Conservation (phyloP, 2,329 filamentous ascomycete genomes). For the Neofusicoccum sp. region DNA sequence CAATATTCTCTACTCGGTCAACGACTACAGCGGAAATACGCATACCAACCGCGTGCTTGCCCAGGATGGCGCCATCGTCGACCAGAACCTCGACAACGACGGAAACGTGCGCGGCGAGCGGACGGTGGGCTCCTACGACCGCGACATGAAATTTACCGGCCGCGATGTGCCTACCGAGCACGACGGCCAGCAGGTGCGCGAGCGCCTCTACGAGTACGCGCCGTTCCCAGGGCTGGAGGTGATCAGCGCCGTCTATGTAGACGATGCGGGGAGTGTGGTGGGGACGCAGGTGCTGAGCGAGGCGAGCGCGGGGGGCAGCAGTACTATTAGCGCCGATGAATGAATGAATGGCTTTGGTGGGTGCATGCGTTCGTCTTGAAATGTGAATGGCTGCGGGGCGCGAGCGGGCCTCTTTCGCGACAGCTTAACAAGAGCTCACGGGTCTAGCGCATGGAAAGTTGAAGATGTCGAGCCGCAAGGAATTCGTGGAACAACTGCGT, state of each 20-base stretch:
- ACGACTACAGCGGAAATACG: constrained; percentile 56
- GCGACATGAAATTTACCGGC: constrained; percentile 56
- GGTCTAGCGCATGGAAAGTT: too few species aligned
- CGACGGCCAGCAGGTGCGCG: constrained; percentile 48
- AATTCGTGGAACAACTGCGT: too few species aligned
- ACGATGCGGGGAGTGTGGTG: constrained; percentile 47
- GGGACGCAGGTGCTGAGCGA: constrained; percentile 55
- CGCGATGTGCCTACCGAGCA: constrained; percentile 41
- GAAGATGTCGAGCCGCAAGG: too few species aligned
- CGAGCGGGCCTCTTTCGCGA: too few species aligned
- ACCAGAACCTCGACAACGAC: constrained; percentile 55
- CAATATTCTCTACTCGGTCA: constrained; percentile 61
- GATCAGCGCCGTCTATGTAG: constrained; percentile 50
- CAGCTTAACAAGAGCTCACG: too few species aligned
- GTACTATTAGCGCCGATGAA: constrained; percentile 46
- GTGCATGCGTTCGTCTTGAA: background rate
- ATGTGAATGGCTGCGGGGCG: too few species aligned
- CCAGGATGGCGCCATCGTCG: constrained; percentile 56
- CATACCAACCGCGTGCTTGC: constrained; percentile 56
- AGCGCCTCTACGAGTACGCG: constrained; percentile 55
- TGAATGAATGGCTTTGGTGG: background rate
- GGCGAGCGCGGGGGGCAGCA: constrained; percentile 52
- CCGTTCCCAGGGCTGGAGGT: constrained; percentile 51
- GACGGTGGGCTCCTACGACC: constrained; percentile 51
- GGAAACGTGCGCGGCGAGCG: constrained; percentile 46